These are phyloP conservation scores for Spergularia azorica DNA, from an alignment of 179 eudicot genomes.

Conservation along the genomic window DNA sequence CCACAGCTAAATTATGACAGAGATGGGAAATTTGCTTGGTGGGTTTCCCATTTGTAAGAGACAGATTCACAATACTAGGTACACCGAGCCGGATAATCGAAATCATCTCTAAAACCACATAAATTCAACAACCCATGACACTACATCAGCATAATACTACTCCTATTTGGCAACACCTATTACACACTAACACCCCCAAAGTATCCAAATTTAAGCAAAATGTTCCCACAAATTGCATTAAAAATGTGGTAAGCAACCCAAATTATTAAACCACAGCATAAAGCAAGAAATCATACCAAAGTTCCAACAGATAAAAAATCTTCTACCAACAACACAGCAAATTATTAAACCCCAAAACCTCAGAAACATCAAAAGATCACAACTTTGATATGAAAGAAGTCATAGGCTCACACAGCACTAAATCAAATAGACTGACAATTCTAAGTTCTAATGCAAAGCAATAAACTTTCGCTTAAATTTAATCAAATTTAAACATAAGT, in stretches of 20 bases:
- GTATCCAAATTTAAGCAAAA: no score
- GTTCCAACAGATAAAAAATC: background rate
- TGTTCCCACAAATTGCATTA: no score
- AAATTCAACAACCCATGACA: slow-evolving; percentile 1
- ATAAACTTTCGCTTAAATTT: background rate
- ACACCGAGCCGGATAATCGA: slow-evolving; percentile 18
- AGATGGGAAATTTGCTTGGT: slow-evolving; percentile 16
- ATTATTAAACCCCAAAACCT: background rate
- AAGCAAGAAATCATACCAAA: no score
- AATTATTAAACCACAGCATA: no score
- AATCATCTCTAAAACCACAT: slow-evolving; percentile 17
- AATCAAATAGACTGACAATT: background rate
- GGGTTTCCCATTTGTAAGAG: slow-evolving; percentile 14
- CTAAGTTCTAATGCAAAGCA: background rate
- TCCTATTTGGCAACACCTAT: background rate
- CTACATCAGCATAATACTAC: background rate
- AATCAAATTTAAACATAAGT: background rate
- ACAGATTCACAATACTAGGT: slow-evolving; percentile 14
- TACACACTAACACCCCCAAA: background rate
- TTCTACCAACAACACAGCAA: background rate
- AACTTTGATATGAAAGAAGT: background rate
- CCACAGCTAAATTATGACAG: slow-evolving; percentile 23
- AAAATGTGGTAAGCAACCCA: no score
- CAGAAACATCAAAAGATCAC: background rate
- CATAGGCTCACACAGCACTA: background rate